Evolutionary conservation across 2,329 filamentous ascomycete genomes (phyloP), one percentile per base, ranked within the genome.

Genomic region (Bisporella sp.): DNA sequence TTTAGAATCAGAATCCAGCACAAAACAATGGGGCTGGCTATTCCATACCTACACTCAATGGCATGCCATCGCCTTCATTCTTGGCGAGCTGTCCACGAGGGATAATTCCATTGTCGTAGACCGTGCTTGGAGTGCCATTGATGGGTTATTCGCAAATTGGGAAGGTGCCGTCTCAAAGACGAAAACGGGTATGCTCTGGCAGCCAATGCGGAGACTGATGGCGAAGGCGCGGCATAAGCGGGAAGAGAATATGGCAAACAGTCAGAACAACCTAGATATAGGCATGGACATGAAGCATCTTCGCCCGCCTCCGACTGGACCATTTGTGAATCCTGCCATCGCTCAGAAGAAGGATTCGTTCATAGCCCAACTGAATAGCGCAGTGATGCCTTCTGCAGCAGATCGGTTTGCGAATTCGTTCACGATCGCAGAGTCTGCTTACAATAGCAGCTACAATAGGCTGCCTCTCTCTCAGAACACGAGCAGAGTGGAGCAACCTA

Each of bases 171-270:
- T 62, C 3, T 46, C 39, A 8, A 57, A 68, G 12, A 66, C 67
- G n/a, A 74, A 72, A 48, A 74, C 73, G 47, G 76, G 78, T 3
- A 77, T 79, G 68, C 66, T 85, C 0, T 86, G 83, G 82, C 75
- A 77, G 41, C 82, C 82, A 1, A 67, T 87, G 44, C 69, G 74
- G 30, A 81, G 78, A 54, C 67, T 86, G 2, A 77, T 85, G 66
- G 72, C 72, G 11, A 80, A 79, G 60, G 82, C 82, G 9, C 69
- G 70, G 42, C 71, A 72, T 9, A 76, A 74, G 41, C 70, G 81
- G 45, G 69, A 73, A 41, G 73, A 73, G 49, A 78, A 81, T 49
- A 60, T 74, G 13, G 66, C 12, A 41, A 39, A 11, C 44, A 48
- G 50, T 42, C 40, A 28, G 7, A 51, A 7, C 28, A 41, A 37